Conservation (phyloP, 306 rosid genomes). For the Cyclanthera cordifolia region DNA sequence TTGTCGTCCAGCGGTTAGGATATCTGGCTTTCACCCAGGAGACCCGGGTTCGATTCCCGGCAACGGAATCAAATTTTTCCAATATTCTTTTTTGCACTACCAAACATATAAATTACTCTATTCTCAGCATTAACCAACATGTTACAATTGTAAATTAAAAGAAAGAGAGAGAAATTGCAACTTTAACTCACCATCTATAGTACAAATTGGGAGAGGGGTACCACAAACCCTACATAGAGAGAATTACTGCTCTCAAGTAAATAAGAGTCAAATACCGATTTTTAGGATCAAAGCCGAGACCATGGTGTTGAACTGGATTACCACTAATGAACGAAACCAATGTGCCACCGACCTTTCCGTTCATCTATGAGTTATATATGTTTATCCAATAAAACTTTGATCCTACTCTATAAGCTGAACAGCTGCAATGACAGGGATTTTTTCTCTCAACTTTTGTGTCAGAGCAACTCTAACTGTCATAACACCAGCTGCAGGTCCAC, state of each 20-base stretch:
- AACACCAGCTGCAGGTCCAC: constrained; percentile 87
- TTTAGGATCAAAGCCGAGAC: too few relatives aligned
- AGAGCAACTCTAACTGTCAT: constrained; percentile 90
- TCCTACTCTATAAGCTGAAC: constrained; percentile 70
- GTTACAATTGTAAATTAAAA: neutral
- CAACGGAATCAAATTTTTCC: constrained; percentile 27
- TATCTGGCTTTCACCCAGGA: constrained; percentile 99
- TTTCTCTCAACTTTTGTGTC: constrained; percentile 84
- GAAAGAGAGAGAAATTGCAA: neutral
- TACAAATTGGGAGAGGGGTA: too few relatives aligned
- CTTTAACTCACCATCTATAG: neutral
- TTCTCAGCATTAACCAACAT: neutral
- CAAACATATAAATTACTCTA: neutral
- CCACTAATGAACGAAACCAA: too few relatives aligned
- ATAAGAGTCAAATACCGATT: too few relatives aligned
- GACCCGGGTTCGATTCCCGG: constrained; percentile 99
- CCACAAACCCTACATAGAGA: too few relatives aligned
- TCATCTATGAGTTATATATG: too few relatives aligned
- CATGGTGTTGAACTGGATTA: too few relatives aligned
- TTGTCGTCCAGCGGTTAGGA: constrained; percentile 14
- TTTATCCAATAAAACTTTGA: too few relatives aligned
- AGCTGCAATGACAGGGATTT: constrained; percentile 79
- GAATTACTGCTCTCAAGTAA: too few relatives aligned
- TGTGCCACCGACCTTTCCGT: too few relatives aligned
- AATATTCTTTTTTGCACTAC: neutral